phyloP scores from a whole-genome alignment of 2,329 filamentous ascomycete genomes.

The Botrytis byssoidea region DNA sequence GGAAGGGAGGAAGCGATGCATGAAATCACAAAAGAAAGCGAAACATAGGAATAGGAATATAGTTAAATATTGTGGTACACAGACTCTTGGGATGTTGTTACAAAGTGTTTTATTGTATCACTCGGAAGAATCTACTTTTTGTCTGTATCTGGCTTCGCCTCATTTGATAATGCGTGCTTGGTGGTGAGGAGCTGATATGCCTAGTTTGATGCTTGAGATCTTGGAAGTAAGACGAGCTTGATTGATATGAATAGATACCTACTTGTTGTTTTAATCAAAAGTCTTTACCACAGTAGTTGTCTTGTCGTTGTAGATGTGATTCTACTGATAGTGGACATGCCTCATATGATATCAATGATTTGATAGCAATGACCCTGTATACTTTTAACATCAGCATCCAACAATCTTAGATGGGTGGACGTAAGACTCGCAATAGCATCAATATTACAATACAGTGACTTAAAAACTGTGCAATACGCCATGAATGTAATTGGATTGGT shows the following conservation, averaged over 20 bases:
- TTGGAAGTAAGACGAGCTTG: neutral
- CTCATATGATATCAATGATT: neutral
- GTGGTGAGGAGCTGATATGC: neutral
- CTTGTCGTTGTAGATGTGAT: neutral
- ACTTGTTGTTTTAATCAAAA: neutral
- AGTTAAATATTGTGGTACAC: constrained; percentile 5
- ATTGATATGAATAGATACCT: neutral
- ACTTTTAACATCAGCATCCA: neutral
- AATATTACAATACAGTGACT: neutral
- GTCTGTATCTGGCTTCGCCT: neutral
- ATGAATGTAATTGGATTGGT: neutral
- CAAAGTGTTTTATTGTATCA: neutral
- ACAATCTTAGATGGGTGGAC: neutral
- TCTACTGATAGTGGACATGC: neutral
- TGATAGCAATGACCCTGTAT: neutral
- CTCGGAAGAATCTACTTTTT: neutral
- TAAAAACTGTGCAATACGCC: neutral
- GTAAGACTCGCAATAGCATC: neutral
- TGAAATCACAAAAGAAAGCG: constrained; percentile 7
- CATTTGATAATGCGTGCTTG: neutral
- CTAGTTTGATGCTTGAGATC: neutral
- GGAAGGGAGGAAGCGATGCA: neutral
- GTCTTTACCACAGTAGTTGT: neutral
- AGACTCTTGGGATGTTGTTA: neutral
- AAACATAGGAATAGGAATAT: constrained; percentile 14